Conservation (phyloP, 345 rosid genomes). For the Raphanus raphanistrum region DNA sequence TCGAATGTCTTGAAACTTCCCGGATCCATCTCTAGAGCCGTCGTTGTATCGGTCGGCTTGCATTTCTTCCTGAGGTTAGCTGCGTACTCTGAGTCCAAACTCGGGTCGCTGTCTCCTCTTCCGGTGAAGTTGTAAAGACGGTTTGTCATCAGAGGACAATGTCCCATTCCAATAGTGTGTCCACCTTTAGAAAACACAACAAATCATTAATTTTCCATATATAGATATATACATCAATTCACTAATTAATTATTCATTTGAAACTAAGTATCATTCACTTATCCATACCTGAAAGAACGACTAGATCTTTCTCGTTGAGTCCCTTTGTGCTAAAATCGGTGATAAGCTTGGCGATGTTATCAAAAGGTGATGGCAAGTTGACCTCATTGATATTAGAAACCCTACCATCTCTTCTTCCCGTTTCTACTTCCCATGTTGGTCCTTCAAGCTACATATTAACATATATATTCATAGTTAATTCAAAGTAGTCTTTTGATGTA, state of each 20-base stretch:
- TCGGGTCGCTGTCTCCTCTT: slow-evolving; percentile 61
- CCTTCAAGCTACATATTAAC: slow-evolving; percentile 38
- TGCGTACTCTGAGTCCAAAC: slow-evolving; percentile 46
- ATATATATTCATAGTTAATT: not conserved
- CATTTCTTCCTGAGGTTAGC: slow-evolving; percentile 49
- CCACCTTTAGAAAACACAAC: slow-evolving; percentile 42
- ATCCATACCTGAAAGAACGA: slow-evolving; percentile 60
- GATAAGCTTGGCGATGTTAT: slow-evolving; percentile 50
- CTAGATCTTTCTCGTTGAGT: slow-evolving; percentile 62
- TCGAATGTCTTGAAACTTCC: slow-evolving; percentile 47
- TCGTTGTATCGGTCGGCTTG: slow-evolving; percentile 41
- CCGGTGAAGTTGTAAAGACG: slow-evolving; percentile 76
- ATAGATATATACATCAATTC: too few relatives aligned
- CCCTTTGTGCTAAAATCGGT: slow-evolving; percentile 42
- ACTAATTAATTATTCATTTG: too few relatives aligned
- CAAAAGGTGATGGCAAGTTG: slow-evolving; percentile 58
- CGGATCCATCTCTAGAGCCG: slow-evolving; percentile 61
- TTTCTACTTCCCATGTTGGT: slow-evolving; percentile 63
- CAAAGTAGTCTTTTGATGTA: not conserved
- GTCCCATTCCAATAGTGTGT: slow-evolving; percentile 62
- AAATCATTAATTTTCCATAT: too few relatives aligned
- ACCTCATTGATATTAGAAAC: slow-evolving; percentile 51
- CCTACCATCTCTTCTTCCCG: slow-evolving; percentile 73
- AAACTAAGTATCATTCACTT: not conserved
- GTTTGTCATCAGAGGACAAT: slow-evolving; percentile 51